Conservation (phyloP, 2,329 filamentous ascomycete species). For the Colletotrichum higginsianum region DNA sequence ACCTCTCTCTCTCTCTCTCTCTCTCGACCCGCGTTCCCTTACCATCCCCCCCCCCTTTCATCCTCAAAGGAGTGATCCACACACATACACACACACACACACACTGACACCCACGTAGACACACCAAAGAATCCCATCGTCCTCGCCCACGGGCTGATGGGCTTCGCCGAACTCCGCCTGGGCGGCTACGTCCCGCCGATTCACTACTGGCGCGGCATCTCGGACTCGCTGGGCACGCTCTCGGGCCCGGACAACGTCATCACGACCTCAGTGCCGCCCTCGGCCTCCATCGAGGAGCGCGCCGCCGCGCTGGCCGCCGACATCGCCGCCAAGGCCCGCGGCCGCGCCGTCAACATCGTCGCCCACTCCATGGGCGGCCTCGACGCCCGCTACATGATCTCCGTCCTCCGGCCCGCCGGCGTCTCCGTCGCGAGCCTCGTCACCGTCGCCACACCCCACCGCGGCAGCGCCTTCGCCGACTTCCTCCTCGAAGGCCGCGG, state of each 20-base stretch:
- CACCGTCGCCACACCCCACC: constrained; percentile 69
- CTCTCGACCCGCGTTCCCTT: neutral
- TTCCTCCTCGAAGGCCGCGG: constrained; percentile 65
- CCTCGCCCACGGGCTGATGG: constrained; percentile 75
- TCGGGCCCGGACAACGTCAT: constrained; percentile 69
- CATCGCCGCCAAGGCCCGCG: constrained; percentile 63
- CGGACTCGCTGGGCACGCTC: constrained; percentile 68
- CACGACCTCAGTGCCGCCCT: constrained; percentile 73
- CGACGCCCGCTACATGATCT: constrained; percentile 77
- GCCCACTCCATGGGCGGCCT: constrained; percentile 79
- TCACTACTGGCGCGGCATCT: constrained; percentile 77
- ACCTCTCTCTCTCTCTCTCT: neutral
- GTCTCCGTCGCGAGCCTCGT: constrained; percentile 66
- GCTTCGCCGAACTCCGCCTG: constrained; percentile 72
- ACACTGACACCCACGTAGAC: constrained; percentile 52
- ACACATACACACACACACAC: constrained; percentile 14
- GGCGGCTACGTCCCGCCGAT: constrained; percentile 68
- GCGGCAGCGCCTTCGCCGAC: constrained; percentile 70
- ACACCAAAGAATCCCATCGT: constrained; percentile 74
- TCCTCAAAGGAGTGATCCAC: constrained; percentile 19
- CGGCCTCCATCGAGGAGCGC: constrained; percentile 72
- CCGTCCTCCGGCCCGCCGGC: constrained; percentile 63
- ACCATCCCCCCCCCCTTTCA: neutral
- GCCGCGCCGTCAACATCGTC: constrained; percentile 80
- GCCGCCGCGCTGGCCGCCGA: constrained; percentile 70